phyloP scores from a whole-genome alignment of 805 yeast genomes.

The Nakazawaea wickerhamii region DNA sequence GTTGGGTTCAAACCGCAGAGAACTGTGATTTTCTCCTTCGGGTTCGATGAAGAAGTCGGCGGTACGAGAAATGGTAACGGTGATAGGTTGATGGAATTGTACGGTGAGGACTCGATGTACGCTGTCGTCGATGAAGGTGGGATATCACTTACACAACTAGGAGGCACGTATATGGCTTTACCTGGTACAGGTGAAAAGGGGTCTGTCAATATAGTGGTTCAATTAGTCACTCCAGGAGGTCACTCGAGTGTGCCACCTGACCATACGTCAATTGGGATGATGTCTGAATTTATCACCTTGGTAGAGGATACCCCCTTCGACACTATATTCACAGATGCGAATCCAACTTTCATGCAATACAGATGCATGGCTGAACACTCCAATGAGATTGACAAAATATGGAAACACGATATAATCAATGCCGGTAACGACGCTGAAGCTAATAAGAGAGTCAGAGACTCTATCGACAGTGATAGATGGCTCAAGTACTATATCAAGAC shows the following conservation, averaged over 20 bases:
- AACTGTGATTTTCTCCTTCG: slow-evolving; percentile 41
- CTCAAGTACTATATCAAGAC: slow-evolving; percentile 37
- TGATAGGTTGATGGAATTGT: slow-evolving; percentile 27
- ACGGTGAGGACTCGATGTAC: slow-evolving; percentile 38
- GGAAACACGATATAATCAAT: slow-evolving; percentile 33
- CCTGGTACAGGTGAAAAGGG: slow-evolving; percentile 49
- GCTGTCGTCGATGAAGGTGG: slow-evolving; percentile 43
- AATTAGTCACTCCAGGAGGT: slow-evolving; percentile 42
- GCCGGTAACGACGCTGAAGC: slow-evolving; percentile 32
- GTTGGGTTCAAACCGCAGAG: slow-evolving; percentile 35
- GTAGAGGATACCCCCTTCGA: slow-evolving; percentile 34
- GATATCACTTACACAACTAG: slow-evolving; percentile 27
- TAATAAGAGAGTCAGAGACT: slow-evolving; percentile 31
- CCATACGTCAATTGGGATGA: slow-evolving; percentile 43
- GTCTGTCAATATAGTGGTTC: slow-evolving; percentile 34
- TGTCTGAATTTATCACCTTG: slow-evolving; percentile 34
- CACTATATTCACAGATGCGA: slow-evolving; percentile 33
- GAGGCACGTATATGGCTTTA: slow-evolving; percentile 35
- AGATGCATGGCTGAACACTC: slow-evolving; percentile 45
- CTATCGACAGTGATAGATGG: slow-evolving; percentile 23
- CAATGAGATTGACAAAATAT: slow-evolving; percentile 24
- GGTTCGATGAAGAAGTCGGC: slow-evolving; percentile 44
- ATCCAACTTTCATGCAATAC: slow-evolving; percentile 38
- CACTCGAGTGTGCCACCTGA: slow-evolving; percentile 46
- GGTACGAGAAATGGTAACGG: slow-evolving; percentile 34